Evolutionary conservation across 2,329 filamentous ascomycete species (phyloP).

Genomic region (Nothopassalora personata): DNA sequence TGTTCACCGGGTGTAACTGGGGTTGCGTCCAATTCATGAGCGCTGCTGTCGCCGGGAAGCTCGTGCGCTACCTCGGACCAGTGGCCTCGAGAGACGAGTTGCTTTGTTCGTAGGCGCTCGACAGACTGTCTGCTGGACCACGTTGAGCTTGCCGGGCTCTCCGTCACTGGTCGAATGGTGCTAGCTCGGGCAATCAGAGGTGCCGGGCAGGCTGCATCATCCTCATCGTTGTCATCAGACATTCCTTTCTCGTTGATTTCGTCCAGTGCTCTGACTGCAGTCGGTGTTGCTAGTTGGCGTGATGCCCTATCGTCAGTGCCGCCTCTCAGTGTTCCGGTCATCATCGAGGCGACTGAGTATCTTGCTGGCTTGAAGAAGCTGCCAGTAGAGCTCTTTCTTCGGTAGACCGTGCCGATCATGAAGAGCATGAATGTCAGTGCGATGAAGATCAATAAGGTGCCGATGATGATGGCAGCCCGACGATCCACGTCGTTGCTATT

Average conservation of each 20-base stretch:
- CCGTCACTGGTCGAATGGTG: not conserved
- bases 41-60: not conserved
- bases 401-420: not conserved
- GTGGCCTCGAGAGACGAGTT: conserved; percentile 1
- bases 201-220: not conserved
- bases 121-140: not conserved
- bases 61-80: not conserved
- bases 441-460: conserved; percentile 1
- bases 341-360: not conserved
- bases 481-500: conserved; percentile 2
- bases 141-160: not conserved
- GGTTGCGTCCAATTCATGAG: not conserved
- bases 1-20: not conserved
- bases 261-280: not conserved
- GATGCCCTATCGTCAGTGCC: not conserved
- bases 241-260: not conserved
- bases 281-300: not conserved
- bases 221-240: not conserved
- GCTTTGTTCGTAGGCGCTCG: not conserved
- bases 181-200: not conserved
- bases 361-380: conserved; percentile 9
- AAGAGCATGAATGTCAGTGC: conserved; percentile 2
- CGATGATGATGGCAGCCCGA: conserved; percentile 1
- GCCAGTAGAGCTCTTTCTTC: conserved; percentile 8
- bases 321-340: not conserved